Percentiles rank a stretch among this genome's conserved stretches.
Evolutionary conservation across 768 basidiomycete genomes (phyloP).

Genomic region (Serendipita sp.): DNA sequence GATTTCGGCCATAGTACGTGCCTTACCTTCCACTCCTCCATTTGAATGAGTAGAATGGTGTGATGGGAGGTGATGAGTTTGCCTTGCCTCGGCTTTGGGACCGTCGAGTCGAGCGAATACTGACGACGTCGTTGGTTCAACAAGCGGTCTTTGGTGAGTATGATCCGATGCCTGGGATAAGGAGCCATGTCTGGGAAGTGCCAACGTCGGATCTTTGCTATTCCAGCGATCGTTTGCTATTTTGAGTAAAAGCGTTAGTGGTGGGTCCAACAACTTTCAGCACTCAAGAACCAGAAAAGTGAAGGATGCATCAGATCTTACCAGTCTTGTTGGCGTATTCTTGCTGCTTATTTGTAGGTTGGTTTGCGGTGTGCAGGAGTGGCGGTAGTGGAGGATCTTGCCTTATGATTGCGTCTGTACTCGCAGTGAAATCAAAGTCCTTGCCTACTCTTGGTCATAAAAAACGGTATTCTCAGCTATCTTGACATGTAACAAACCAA

Average conservation of each 20-base stretch:
- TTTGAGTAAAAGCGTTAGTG: no score
- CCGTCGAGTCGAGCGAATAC: conserved; percentile 1
- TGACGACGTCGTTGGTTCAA: neutral
- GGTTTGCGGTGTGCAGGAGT: no score
- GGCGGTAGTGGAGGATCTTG: no score
- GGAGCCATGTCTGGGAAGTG: no score
- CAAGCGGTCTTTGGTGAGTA: neutral
- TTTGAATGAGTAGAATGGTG: neutral
- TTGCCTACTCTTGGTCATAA: conserved; percentile 37
- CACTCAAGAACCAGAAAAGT: no score
- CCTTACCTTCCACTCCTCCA: conserved; percentile 18
- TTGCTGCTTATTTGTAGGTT: no score
- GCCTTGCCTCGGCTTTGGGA: neutral
- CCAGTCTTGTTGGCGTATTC: no score
- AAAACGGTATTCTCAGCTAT: neutral
- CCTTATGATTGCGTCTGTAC: conserved; percentile 22
- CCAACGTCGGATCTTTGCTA: no score
- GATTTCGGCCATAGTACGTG: conserved; percentile 63
- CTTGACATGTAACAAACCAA: conserved; percentile 43
- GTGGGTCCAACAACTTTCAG: no score
- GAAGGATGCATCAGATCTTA: no score
- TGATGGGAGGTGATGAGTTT: neutral
- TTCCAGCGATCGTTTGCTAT: no score
- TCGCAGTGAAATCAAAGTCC: conserved; percentile 70
- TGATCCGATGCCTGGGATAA: no score